Percentiles rank a stretch among this genome's conserved stretches.
Conservation (phyloP, 2,329 filamentous ascomycete genomes). For the Pseudogymnoascus sp. region DNA sequence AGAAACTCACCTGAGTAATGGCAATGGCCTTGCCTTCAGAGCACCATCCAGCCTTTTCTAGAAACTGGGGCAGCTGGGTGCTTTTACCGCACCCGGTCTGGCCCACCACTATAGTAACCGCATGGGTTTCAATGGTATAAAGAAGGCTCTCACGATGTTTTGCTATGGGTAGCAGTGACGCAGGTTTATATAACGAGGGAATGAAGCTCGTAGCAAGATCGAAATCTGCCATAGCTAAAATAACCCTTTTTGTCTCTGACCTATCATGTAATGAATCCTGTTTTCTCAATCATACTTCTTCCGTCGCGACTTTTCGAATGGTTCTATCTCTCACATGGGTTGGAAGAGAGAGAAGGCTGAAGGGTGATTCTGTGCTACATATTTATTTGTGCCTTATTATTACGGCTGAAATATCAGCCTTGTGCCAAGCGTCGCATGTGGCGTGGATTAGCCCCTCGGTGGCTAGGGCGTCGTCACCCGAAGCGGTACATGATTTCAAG, state of each 20-base stretch:
- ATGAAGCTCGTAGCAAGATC: conserved; percentile 56
- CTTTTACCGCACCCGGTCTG: conserved; percentile 95
- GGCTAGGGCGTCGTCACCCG: conserved; percentile 8
- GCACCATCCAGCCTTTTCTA: conserved; percentile 85
- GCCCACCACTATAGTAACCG: conserved; percentile 82
- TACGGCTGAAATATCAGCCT: neutral
- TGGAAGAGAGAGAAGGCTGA: conserved; percentile 6
- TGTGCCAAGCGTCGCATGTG: conserved; percentile 7
- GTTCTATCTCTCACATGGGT: conserved; percentile 5
- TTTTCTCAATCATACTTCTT: neutral
- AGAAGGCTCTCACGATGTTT: conserved; percentile 71
- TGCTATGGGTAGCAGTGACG: conserved; percentile 76
- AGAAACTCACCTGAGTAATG: conserved; percentile 69
- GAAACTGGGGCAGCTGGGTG: conserved; percentile 87
- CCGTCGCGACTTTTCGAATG: neutral
- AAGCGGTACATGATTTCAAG: conserved; percentile 2
- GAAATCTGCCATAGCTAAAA: conserved; percentile 36
- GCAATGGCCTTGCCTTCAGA: conserved; percentile 72
- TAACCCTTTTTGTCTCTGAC: neutral
- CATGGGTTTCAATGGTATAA: conserved; percentile 76
- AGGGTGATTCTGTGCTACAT: neutral
- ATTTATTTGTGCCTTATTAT: neutral
- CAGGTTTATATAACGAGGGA: conserved; percentile 76
- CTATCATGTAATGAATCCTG: neutral
- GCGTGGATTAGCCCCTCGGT: conserved; percentile 8